Conservation (phyloP, 768 basidiomycete species). For the Nevesoporus exiguus region DNA sequence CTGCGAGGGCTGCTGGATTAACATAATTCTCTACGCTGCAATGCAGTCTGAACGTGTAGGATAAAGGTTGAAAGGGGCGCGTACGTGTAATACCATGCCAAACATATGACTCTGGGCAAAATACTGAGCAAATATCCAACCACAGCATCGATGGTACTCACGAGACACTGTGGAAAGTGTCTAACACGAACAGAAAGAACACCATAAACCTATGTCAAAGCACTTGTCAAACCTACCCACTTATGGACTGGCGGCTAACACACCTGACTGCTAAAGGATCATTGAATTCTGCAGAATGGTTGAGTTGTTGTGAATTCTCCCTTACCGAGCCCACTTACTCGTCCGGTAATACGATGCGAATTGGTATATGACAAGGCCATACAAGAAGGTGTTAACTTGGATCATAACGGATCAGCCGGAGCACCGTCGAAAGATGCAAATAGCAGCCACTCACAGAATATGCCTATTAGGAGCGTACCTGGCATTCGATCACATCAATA, state of each 20-base stretch:
- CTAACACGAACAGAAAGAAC: slow-evolving; percentile 3
- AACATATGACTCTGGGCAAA: slow-evolving; percentile 10
- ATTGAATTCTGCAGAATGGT: slow-evolving; percentile 9
- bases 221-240: background rate
- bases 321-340: slow-evolving; percentile 18
- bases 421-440: background rate
- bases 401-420: background rate
- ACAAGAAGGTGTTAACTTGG: background rate
- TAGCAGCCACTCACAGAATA: background rate
- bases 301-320: background rate
- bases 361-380: background rate
- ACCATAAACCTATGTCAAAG: background rate
- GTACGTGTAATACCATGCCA: slow-evolving; percentile 19
- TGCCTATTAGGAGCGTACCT: background rate
- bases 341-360: background rate
- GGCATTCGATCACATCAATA: background rate
- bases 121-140: no score
- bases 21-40: slow-evolving; percentile 12
- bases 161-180: background rate
- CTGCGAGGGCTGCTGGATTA: background rate
- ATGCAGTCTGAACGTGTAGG: background rate
- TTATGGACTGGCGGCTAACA: background rate
- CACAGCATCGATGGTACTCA: no score
- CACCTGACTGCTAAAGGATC: slow-evolving; percentile 10
- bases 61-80: background rate